Percentiles rank a stretch among this genome's conserved stretches.
Conservation (phyloP, 768 basidiomycete species). For the Russula emetica region DNA sequence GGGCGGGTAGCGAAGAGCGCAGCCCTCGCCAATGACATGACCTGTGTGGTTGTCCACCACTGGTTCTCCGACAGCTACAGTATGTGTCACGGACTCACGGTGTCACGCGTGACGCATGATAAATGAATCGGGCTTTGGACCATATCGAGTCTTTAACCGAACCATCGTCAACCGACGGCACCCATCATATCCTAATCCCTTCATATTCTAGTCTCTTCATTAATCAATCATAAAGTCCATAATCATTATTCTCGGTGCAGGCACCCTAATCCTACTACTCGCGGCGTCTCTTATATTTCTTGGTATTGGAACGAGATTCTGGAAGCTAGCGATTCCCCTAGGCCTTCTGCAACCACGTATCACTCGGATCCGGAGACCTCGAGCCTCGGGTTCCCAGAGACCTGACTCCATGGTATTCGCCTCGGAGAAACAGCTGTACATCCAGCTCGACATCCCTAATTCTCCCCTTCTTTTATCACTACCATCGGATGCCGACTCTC, state of each 20-base stretch:
- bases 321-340: background rate
- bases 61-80: background rate
- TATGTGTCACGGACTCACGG: background rate
- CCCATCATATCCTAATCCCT: background rate
- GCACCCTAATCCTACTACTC: conserved; percentile 20
- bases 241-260: conserved; percentile 17
- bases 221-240: conserved; percentile 17
- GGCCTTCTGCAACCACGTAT: background rate
- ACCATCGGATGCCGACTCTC: conserved; percentile 11
- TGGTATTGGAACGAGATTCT: conserved; percentile 13
- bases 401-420: conserved; percentile 6
- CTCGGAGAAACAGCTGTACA: conserved; percentile 12
- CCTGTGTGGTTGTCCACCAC: background rate
- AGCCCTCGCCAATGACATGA: conserved; percentile 26
- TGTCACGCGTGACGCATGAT: background rate
- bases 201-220: conserved; percentile 1
- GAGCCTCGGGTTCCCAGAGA: conserved; percentile 3
- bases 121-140: background rate
- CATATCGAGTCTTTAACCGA: background rate
- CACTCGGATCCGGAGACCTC: conserved; percentile 10
- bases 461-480: conserved; percentile 25
- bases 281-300: conserved; percentile 10
- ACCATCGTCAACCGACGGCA: background rate
- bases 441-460: conserved; percentile 22
- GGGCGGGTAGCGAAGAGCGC: conserved; percentile 18